Evolutionary conservation across 352 stramenopile species (phyloP).

Genomic region (Blastocystis sp.): DNA sequence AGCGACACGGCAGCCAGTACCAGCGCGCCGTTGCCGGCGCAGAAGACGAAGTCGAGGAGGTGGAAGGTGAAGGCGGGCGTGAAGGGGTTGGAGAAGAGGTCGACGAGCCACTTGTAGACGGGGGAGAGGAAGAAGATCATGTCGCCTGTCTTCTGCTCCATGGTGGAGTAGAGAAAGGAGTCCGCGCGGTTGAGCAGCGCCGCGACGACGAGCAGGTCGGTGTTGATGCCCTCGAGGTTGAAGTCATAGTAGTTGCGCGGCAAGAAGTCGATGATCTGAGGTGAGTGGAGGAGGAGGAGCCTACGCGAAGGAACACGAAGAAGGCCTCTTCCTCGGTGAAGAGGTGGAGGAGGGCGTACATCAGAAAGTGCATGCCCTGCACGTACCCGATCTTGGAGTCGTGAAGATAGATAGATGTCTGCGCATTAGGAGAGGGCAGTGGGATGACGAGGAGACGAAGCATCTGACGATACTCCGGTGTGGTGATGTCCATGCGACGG

Average conservation of each 20-base stretch:
- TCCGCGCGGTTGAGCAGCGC: neutral
- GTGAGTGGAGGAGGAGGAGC: neutral
- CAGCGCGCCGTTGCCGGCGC: slow-evolving; percentile 4
- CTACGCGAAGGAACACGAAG: slow-evolving; percentile 30
- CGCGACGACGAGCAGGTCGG: neutral
- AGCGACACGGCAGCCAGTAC: neutral
- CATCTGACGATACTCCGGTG: slow-evolving; percentile 14
- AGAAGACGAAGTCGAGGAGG: slow-evolving; percentile 6
- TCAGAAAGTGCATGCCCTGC: slow-evolving; percentile 38
- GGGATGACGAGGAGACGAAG: slow-evolving; percentile 5
- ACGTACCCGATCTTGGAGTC: slow-evolving; percentile 36
- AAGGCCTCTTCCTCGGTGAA: slow-evolving; percentile 50
- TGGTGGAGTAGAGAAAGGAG: slow-evolving; percentile 2
- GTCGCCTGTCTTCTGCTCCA: slow-evolving; percentile 23
- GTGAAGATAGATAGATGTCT: slow-evolving; percentile 48
- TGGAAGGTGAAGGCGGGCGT: neutral
- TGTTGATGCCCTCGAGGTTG: slow-evolving; percentile 28
- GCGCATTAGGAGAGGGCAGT: neutral
- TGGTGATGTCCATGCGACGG: slow-evolving; percentile 32
- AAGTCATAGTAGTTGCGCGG: slow-evolving; percentile 27
- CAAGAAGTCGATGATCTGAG: slow-evolving; percentile 18
- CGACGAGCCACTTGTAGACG: slow-evolving; percentile 31
- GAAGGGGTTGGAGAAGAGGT: slow-evolving; percentile 42
- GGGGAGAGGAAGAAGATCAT: slow-evolving; percentile 34
- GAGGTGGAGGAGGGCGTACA: slow-evolving; percentile 2